Conservation (phyloP, 176 grass and related monocot species). For the Aegilops tauschii region DNA sequence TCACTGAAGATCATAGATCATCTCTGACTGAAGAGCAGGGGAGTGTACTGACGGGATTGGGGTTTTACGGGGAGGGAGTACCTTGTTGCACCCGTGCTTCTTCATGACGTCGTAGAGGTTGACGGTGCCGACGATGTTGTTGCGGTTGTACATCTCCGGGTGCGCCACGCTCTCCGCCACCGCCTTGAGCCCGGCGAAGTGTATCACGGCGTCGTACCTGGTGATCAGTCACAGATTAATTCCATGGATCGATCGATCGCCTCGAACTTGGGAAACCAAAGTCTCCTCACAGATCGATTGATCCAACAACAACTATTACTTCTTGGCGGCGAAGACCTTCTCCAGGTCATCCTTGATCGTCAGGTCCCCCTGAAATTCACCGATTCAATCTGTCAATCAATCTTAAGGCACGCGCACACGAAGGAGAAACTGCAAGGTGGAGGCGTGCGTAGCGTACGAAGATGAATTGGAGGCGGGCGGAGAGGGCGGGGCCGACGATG, state of each 20-base stretch:
- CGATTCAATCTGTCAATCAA: not conserved
- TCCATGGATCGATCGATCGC: not conserved
- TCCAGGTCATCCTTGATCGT: conserved; percentile 68
- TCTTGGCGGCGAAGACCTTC: conserved; percentile 59
- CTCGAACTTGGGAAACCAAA: not conserved
- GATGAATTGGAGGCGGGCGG: conserved; percentile 64
- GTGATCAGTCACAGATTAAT: not conserved
- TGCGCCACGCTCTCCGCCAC: conserved; percentile 86
- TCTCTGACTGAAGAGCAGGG: no score
- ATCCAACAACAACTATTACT: not conserved
- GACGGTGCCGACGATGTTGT: conserved; percentile 86
- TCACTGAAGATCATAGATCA: not conserved
- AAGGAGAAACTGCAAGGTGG: no score
- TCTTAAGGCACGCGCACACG: not conserved
- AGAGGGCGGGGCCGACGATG: conserved; percentile 66
- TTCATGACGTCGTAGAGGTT: conserved; percentile 78
- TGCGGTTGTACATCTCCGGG: conserved; percentile 79
- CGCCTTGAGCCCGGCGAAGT: conserved; percentile 90
- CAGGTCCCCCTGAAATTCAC: conserved; percentile 57
- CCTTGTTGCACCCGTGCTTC: conserved; percentile 81
- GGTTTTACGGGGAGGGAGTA: not conserved
- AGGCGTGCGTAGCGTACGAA: conserved; percentile 34
- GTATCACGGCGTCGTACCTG: conserved; percentile 91
- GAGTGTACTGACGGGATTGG: no score
- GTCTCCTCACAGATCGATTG: not conserved